Evolutionary conservation across 2,329 filamentous ascomycete genomes (phyloP).

Genomic region (Trichoderma asperellum): DNA sequence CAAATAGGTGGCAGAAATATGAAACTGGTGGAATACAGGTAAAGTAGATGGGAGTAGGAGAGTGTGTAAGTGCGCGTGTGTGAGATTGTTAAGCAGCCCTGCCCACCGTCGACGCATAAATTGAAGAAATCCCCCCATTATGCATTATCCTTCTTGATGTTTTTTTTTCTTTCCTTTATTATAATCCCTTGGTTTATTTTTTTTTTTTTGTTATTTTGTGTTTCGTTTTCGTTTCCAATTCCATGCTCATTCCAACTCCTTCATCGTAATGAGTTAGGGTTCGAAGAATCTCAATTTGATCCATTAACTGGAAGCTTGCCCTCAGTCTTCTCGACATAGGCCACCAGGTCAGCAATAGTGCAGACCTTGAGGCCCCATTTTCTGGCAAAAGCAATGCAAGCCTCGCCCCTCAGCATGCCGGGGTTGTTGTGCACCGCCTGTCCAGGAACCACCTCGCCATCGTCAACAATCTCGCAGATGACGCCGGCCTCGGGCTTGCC

Average conservation of each 20-base stretch:
- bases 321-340: slow-evolving; percentile 76
- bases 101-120: background rate
- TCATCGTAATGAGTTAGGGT: too few relatives aligned
- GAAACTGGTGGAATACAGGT: background rate
- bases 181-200: background rate
- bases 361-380: slow-evolving; percentile 90
- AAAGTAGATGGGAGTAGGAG: background rate
- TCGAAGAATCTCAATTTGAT: slow-evolving; percentile 30
- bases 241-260: background rate
- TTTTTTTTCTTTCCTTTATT: background rate
- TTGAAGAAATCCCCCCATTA: background rate
- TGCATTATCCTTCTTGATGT: background rate
- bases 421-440: slow-evolving; percentile 65
- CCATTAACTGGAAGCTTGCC: slow-evolving; percentile 55
- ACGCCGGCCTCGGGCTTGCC: slow-evolving; percentile 77
- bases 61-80: background rate
- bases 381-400: slow-evolving; percentile 83
- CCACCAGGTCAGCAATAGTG: slow-evolving; percentile 89
- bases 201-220: background rate
- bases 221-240: background rate
- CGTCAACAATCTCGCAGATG: slow-evolving; percentile 90
- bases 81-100: background rate
- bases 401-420: slow-evolving; percentile 93
- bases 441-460: slow-evolving; percentile 73
- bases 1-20: background rate